Base-by-base conservation (phyloP, 2,329 filamentous ascomycete genomes). In the Fusarium dlaminii region DNA sequence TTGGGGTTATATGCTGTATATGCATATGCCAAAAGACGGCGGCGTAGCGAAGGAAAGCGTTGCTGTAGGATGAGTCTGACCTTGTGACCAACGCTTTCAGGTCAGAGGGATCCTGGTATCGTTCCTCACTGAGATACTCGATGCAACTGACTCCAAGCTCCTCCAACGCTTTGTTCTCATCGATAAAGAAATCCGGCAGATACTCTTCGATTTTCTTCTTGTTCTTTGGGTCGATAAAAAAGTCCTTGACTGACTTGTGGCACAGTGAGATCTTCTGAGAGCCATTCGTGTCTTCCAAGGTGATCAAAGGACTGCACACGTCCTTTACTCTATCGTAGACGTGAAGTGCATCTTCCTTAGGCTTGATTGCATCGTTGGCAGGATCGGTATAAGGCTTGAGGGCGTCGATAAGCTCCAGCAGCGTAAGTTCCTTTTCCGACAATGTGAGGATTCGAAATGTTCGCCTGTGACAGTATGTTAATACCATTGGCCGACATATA, bases 171-270 rank as follows among this genome's bases (percentile, higher is more conserved):
- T 39, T 55, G 3, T 3, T 9, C 34, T 55, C 51, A 2, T 55
- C 51, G 4, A 55, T 55, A 3, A 55, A 55, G 24, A 39, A 55
- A 10, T 18, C 51, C 3, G 34, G 34, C 4, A 55, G 20, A 27
- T 40, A 37, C 27, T 37, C 27, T n/a, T 40, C 51, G 4, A 40
- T 30, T 11, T 8, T 30, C 0, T 39, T 22, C 20, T 55, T 55
- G 20, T 55, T 55, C 11, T 55, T 30, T 4, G 51, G 36, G 14
- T 55, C 51, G 7, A 55, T 13, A 10, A 55, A 55, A n/a, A 55
- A 55, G 27, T 55, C 36, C 27, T 40, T 55, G 15, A 55, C 51
- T 55, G 51, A 39, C 20, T 55, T 37, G 27, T 55, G 36, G 20
- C 36, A 55, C 10, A 55, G 34, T 10, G 24, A 39, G 11, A 55